Percentiles rank a stretch among this genome's conserved stretches.
These are phyloP conservation scores for Schoenoplectus triqueter DNA, from an alignment of 202 grass and related monocot genomes.

Conservation along the genomic window DNA sequence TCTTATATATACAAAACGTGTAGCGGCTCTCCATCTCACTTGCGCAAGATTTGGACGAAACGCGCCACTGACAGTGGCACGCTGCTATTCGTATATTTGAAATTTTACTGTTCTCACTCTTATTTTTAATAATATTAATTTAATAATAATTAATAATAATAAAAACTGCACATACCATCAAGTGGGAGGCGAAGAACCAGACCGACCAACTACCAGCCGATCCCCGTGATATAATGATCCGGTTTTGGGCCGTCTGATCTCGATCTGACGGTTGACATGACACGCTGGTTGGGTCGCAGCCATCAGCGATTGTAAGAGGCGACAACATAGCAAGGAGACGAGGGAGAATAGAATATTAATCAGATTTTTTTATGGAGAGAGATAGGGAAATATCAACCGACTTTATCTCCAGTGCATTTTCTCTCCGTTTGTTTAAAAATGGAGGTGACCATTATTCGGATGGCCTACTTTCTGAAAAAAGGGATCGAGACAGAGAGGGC, in stretches of 20 bases:
- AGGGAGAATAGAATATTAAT: background rate
- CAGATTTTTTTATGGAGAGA: constrained; percentile 15
- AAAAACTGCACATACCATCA: background rate
- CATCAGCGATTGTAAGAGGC: constrained; percentile 26
- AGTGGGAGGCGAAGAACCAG: background rate
- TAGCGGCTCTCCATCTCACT: too few species aligned
- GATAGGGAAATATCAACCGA: constrained; percentile 31
- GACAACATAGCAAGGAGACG: background rate
- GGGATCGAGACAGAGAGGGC: too few species aligned
- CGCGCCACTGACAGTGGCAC: too few species aligned
- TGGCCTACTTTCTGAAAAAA: too few species aligned
- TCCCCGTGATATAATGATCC: background rate
- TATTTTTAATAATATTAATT: too few species aligned
- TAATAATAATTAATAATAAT: too few species aligned
- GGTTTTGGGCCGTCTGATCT: background rate
- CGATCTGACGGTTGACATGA: background rate
- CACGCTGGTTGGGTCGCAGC: constrained; percentile 14
- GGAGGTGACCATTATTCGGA: background rate
- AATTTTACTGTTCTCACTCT: too few species aligned
- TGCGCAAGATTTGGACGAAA: too few species aligned
- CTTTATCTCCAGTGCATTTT: background rate
- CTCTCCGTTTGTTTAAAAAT: background rate
- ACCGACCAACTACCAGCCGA: constrained; percentile 28
- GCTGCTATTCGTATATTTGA: too few species aligned
- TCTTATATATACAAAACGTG: too few species aligned